Evolutionary conservation across 1,284 basidiomycete species (phyloP).

Genomic region (Irpex lacteus): DNA sequence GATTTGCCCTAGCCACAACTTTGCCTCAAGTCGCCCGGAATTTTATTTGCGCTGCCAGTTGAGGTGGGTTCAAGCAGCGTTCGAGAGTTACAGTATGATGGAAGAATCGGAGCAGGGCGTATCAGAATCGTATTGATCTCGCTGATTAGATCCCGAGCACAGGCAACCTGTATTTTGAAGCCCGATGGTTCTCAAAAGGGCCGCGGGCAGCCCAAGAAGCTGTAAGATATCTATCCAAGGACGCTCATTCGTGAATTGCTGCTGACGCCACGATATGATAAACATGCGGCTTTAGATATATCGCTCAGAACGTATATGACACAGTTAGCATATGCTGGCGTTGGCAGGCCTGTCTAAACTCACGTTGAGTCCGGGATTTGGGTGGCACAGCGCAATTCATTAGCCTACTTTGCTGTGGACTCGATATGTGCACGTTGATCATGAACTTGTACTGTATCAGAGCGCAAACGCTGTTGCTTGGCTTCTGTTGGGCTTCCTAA

Average conservation of each 20-base stretch:
- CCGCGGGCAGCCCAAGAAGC: not conserved
- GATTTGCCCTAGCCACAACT: not conserved
- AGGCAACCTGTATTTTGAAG: not conserved
- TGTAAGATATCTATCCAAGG: not conserved
- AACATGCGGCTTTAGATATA: not conserved
- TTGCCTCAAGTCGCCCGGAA: not conserved
- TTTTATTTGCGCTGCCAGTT: not conserved
- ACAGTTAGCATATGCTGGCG: not conserved
- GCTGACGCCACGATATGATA: not conserved
- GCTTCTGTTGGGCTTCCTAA: not conserved
- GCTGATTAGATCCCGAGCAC: not conserved
- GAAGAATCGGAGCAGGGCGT: not conserved
- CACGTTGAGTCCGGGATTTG: not conserved
- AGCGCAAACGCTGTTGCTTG: not conserved
- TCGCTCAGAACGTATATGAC: not conserved
- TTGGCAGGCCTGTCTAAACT: not conserved
- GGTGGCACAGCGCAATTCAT: not conserved
- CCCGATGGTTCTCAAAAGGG: not conserved
- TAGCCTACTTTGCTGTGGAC: not conserved
- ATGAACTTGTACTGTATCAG: not conserved
- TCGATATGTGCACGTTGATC: not conserved
- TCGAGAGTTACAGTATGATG: no score
- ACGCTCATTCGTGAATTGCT: not conserved
- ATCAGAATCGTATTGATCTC: not conserved
- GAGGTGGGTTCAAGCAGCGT: not conserved